Base-by-base conservation (phyloP, 1,284 basidiomycete genomes). In the Sanghuangporus sanghuang region DNA sequence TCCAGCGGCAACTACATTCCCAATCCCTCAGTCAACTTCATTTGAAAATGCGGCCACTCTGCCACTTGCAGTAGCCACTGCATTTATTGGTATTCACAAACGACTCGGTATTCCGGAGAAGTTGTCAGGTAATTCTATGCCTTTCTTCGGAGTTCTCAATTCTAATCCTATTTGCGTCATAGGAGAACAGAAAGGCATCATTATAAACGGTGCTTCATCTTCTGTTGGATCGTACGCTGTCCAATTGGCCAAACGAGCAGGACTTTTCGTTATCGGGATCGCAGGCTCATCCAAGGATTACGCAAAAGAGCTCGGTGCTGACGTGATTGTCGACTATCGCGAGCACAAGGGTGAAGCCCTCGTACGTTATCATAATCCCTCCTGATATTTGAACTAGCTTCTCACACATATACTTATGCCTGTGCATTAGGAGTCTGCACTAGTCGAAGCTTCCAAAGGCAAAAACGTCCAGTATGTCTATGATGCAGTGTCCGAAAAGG, bases 11-110 rank as follows among this genome's bases (percentile, higher is more conserved):
- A 63, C 52, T 38, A 63, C 61, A 4, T 65, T 63, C 16, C 55
- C 40, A 12, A 27, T 65, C 18, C 57, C 57, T n/a, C 50, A 59
- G 14, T 49, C 38, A 35, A 59, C 40, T 14, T 64, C 72, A 4
- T 71, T 74, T 58, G 75, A 76, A 46, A 69, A 74, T 11, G 75
- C 73, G 0, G 67, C 71, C 2, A 72, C 73, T 0, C 52, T 75
- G 0, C 74, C 75, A 2, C 68, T 75, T 9, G 71, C 73, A 11
- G 68, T 70, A 59, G 69, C 69, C 65, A 76, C 75, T 3, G 75
- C 75, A 11, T 71, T 69, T 9, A 69, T 74, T 40, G 75, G 71
- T 3, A 65, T 74, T 18, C 72, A 69, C 64, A 67, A 63, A 52
- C 67, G 67, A 49, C 67, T 74, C 7, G 61, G 16, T 9, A 27